phyloP scores from a whole-genome alignment of 805 yeast species.

The Saturnispora dispora region DNA sequence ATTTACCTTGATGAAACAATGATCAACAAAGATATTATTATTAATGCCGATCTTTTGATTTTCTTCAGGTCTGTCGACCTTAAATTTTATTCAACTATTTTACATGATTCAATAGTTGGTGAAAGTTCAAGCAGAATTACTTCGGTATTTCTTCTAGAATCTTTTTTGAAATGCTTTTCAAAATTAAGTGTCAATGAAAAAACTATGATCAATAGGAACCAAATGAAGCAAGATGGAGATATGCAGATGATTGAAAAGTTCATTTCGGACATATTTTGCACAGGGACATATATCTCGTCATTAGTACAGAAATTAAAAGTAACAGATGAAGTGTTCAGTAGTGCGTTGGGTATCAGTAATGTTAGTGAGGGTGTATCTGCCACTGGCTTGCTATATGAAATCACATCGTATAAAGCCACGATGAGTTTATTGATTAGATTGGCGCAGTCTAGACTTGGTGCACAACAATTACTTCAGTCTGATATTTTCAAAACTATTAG shows the following conservation, averaged over 20 bases:
- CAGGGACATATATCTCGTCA: slow-evolving; percentile 55
- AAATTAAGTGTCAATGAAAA: slow-evolving; percentile 27
- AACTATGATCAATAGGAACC: neutral
- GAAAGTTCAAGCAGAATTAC: slow-evolving; percentile 72
- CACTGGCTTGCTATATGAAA: slow-evolving; percentile 56
- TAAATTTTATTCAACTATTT: slow-evolving; percentile 51
- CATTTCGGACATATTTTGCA: slow-evolving; percentile 50
- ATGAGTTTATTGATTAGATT: slow-evolving; percentile 62
- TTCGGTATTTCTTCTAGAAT: slow-evolving; percentile 64
- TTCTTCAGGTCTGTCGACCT: slow-evolving; percentile 51
- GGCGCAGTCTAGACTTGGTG: slow-evolving; percentile 70
- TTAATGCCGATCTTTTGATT: slow-evolving; percentile 37
- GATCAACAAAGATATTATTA: slow-evolving; percentile 31
- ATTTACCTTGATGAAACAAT: slow-evolving; percentile 49
- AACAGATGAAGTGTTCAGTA: slow-evolving; percentile 51
- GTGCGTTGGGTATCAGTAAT: slow-evolving; percentile 22
- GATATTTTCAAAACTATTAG: slow-evolving; percentile 59
- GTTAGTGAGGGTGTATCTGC: slow-evolving; percentile 29
- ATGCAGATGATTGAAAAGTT: slow-evolving; percentile 45
- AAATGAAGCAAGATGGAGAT: slow-evolving; percentile 27
- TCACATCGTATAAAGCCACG: slow-evolving; percentile 68
- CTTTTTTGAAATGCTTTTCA: slow-evolving; percentile 28
- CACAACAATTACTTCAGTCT: slow-evolving; percentile 64
- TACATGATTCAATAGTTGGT: slow-evolving; percentile 71
- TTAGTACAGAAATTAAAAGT: slow-evolving; percentile 60